Percentiles rank a stretch among this genome's conserved stretches.
Conservation (phyloP, 116 monocot genomes). For the Papilionanthe hybrid region DNA sequence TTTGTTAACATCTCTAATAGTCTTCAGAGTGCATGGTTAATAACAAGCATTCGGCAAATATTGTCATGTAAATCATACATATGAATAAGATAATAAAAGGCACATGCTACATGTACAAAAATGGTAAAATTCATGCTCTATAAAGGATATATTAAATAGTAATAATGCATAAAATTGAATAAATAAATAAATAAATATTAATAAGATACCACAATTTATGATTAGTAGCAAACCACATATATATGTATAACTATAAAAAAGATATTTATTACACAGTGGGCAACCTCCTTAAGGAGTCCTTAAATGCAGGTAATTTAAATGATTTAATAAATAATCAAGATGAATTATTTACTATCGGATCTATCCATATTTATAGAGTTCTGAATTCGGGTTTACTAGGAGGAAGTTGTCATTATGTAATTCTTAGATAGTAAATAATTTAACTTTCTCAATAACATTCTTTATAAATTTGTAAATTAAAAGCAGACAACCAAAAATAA, state of each 20-base stretch:
- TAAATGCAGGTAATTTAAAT: not conserved
- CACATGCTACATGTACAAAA: too few species aligned
- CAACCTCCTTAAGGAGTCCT: not conserved
- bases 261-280: too few species aligned
- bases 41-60: not conserved
- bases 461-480: too few species aligned
- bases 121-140: not conserved
- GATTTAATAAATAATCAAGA: not conserved
- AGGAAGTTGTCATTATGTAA: not conserved
- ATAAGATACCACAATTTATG: not conserved
- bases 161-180: not conserved
- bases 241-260: not conserved
- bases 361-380: not conserved
- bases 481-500: too few species aligned
- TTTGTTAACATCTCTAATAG: too few species aligned
- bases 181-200: not conserved
- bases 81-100: not conserved
- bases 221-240: not conserved
- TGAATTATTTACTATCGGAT: not conserved
- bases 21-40: not conserved
- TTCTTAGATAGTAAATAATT: not conserved
- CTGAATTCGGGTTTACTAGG: not conserved
- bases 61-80: not conserved
- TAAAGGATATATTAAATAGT: not conserved
- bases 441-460: too few species aligned